Percentiles rank a stretch among this genome's conserved stretches.
These are phyloP conservation scores for Diaporthe amygdali DNA, from an alignment of 2,329 filamentous ascomycete genomes.

Conservation along the genomic window DNA sequence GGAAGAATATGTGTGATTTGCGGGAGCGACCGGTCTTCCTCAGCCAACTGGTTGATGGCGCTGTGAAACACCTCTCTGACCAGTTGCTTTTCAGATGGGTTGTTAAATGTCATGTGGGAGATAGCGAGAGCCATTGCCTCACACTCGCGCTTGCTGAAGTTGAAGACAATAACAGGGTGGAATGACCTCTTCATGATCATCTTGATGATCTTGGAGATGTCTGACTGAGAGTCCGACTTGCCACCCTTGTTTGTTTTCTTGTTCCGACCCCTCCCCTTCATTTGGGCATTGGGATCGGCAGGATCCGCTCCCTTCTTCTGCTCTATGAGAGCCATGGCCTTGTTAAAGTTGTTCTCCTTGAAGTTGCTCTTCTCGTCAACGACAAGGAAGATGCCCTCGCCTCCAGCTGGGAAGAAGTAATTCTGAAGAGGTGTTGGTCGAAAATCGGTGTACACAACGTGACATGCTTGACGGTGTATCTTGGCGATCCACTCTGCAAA, in stretches of 20 bases:
- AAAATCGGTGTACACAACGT: constrained; percentile 99
- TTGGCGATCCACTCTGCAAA: constrained; percentile 99
- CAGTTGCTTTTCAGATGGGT: constrained; percentile 93
- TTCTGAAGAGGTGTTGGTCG: constrained; percentile 95
- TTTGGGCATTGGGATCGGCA: constrained; percentile 77
- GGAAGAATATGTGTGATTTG: constrained; percentile 93
- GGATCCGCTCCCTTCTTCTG: constrained; percentile 87
- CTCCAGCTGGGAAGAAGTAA: constrained; percentile 94
- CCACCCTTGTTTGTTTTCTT: constrained; percentile 92
- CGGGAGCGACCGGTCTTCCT: constrained; percentile 85
- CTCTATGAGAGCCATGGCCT: constrained; percentile 89
- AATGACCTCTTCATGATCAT: constrained; percentile 99
- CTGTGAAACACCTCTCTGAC: constrained; percentile 93
- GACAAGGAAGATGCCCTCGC: constrained; percentile 89
- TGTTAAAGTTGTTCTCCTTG: constrained; percentile 96
- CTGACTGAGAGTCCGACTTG: constrained; percentile 66
- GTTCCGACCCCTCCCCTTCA: constrained; percentile 87
- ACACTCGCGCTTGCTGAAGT: constrained; percentile 97
- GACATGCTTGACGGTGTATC: constrained; percentile 95
- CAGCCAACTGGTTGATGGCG: constrained; percentile 89
- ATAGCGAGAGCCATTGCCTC: constrained; percentile 89
- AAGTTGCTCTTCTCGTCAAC: constrained; percentile 98
- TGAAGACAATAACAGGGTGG: constrained; percentile 99
- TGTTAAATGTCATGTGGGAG: constrained; percentile 89
- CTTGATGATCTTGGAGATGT: constrained; percentile 97